These are phyloP conservation scores for Drechslera avenae DNA, from an alignment of 2,329 filamentous ascomycete genomes.

Conservation along the genomic window DNA sequence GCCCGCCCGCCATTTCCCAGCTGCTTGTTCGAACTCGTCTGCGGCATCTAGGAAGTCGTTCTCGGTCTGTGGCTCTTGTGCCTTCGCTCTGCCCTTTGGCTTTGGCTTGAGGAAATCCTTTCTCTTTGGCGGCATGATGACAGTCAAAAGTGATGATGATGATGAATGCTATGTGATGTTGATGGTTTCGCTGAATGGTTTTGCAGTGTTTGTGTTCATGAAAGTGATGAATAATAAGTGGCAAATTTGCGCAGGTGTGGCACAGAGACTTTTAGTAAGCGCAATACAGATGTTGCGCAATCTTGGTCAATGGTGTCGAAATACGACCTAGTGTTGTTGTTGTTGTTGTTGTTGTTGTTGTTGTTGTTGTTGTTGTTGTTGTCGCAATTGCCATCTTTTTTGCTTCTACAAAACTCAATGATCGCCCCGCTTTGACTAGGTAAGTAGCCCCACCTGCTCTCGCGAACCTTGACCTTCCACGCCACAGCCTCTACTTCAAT, in stretches of 20 bases:
- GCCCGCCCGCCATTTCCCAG: conserved; percentile 75
- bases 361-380: not conserved
- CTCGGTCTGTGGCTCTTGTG: conserved; percentile 62
- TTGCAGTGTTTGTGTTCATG: not conserved
- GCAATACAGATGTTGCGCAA: not conserved
- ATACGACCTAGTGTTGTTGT: too few species aligned
- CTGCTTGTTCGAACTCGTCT: conserved; percentile 72
- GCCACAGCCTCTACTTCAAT: conserved; percentile 18
- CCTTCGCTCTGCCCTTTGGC: conserved; percentile 36
- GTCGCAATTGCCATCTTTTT: not conserved
- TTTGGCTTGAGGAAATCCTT: conserved; percentile 42
- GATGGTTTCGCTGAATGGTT: not conserved
- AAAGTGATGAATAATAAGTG: not conserved
- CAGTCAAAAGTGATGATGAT: not conserved
- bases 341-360: too few species aligned
- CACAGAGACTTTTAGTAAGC: conserved; percentile 3
- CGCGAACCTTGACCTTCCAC: conserved; percentile 2
- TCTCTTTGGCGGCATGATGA: conserved; percentile 37
- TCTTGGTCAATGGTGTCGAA: too few species aligned
- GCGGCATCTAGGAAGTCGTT: conserved; percentile 72
- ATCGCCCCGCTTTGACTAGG: conserved; percentile 19
- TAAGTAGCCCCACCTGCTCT: conserved; percentile 22
- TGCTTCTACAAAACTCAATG: conserved; percentile 15
- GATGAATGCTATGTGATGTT: not conserved
- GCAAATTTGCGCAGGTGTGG: conserved; percentile 6